Base-by-base conservation (phyloP, 2,329 filamentous ascomycete genomes). In the Bipolaris gigantea region DNA sequence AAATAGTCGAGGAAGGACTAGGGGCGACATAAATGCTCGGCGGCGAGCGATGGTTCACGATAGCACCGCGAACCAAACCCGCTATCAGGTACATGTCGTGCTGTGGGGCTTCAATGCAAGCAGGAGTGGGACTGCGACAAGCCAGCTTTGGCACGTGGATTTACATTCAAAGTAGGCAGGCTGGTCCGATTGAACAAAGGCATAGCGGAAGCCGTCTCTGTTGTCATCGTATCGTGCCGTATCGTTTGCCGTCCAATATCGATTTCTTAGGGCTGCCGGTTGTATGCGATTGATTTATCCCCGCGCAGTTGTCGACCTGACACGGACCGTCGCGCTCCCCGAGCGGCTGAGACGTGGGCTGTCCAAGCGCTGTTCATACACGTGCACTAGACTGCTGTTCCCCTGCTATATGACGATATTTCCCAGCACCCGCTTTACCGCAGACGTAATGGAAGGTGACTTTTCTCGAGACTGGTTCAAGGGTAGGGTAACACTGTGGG, bases 281-380 rank as follows among this genome's bases (percentile, higher is more conserved):
- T 56, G 49, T 55, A 45, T 48, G 53, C 49, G 27, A 45, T 47
- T 50, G 15, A 35, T 36, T 46, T 46, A 48, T 51, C 32, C 53
- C 52, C 48, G 45, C 48, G 44, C 48, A 59, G 41, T 59, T 58
- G 57, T 55, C 43, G 36, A 59, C 19, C 49, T 63, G 56, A 59
- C 59, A 64, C 63, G 55, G 64, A 61, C 61, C 61, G 55, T 62
- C 55, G 56, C 56, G 61, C 48, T 64, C 51, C 52, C 60, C 57
- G 61, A 59, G 44, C 48, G 35, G 45, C 49, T 57, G 47, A 51
- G 48, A 55, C 56, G 50, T 53, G 60, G 48, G 8, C 40, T 51
- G 48, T 58, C 59, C 54, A 60, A 61, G 63, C 60, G 43, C 43
- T 36, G n/a, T 27, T 64, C 58, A 51, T 57, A 53, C 53, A 60